Percentiles rank a stretch among this genome's conserved stretches.
Conservation (phyloP, 768 basidiomycete genomes). For the Panaeolus papilionaceus region DNA sequence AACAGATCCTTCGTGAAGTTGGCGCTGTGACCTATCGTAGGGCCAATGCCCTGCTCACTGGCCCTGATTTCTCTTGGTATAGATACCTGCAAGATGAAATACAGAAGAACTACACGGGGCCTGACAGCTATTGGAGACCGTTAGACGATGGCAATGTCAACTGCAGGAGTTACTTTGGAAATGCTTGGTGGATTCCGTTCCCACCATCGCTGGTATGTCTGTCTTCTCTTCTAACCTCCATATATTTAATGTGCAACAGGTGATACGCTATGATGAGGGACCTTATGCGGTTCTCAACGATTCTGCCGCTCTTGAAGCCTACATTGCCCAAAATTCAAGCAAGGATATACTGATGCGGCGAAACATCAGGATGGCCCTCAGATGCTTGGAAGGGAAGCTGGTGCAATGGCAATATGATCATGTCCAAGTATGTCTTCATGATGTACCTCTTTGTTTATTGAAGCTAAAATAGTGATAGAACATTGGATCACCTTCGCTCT, state of each 20-base stretch:
- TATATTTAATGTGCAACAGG: constrained; percentile 41
- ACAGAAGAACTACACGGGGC: constrained; percentile 64
- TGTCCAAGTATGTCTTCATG: constrained; percentile 47
- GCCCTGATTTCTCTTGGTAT: constrained; percentile 55
- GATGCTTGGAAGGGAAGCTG: constrained; percentile 67
- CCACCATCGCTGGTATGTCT: constrained; percentile 68
- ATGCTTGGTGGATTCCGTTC: constrained; percentile 83
- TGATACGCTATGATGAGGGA: constrained; percentile 74
- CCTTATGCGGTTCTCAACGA: constrained; percentile 52
- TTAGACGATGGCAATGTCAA: constrained; percentile 35
- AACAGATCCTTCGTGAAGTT: constrained; percentile 75
- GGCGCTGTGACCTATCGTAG: constrained; percentile 61
- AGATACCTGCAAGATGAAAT: constrained; percentile 56
- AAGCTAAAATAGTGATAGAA: not conserved
- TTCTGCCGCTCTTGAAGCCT: constrained; percentile 57
- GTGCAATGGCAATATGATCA: constrained; percentile 72
- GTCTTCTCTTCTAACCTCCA: not conserved
- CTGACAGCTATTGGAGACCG: constrained; percentile 74
- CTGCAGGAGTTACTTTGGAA: constrained; percentile 67
- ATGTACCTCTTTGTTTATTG: not conserved
- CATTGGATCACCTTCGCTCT: constrained; percentile 46
- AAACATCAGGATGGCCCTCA: constrained; percentile 64
- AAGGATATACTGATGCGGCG: constrained; percentile 53
- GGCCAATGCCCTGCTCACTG: constrained; percentile 53
- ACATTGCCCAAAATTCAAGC: constrained; percentile 66